These are phyloP conservation scores for Chaetomium cochliodes DNA, from an alignment of 495 filamentous ascomycete genomes.

Conservation along the genomic window DNA sequence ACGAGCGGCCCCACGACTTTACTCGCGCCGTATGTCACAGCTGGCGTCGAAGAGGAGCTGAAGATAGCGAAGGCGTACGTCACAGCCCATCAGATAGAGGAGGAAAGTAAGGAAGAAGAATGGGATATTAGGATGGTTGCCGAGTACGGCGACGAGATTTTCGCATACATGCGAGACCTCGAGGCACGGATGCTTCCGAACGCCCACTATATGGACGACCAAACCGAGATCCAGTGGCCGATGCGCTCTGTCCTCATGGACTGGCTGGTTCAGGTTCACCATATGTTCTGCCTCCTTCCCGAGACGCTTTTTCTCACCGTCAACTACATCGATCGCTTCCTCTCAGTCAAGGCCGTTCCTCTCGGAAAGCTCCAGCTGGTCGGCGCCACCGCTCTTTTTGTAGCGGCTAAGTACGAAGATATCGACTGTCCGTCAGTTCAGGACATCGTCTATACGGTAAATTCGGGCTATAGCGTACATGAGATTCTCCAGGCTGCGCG, in stretches of 20 bases:
- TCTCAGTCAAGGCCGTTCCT: slow-evolving; percentile 91
- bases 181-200: slow-evolving; percentile 80
- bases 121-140: slow-evolving; percentile 63
- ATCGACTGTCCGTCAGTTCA: slow-evolving; percentile 92
- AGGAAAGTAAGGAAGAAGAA: slow-evolving; percentile 77
- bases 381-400: slow-evolving; percentile 91
- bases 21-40: slow-evolving; percentile 66
- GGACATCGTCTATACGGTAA: slow-evolving; percentile 98
- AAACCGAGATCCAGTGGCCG: slow-evolving; percentile 97
- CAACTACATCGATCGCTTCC: slow-evolving; percentile 96
- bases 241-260: slow-evolving; percentile 98
- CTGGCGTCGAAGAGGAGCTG: slow-evolving; percentile 63
- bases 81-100: slow-evolving; percentile 49
- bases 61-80: slow-evolving; percentile 67
- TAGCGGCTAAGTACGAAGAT: slow-evolving; percentile 97
- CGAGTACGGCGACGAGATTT: too few species aligned
- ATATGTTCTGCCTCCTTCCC: slow-evolving; percentile 83
- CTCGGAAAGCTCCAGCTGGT: slow-evolving; percentile 93
- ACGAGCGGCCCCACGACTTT: slow-evolving; percentile 66
- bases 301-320: slow-evolving; percentile 92
- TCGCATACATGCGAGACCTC: too few species aligned
- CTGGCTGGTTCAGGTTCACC: slow-evolving; percentile 95
- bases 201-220: slow-evolving; percentile 91
- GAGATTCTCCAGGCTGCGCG: slow-evolving; percentile 97
- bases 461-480: slow-evolving; percentile 79